A percentile compares a stretch with the other conserved stretches of the same genome.
These are phyloP conservation scores for Cyclanthera cordifolia DNA, from an alignment of 306 rosid species.

Conservation along the genomic window DNA sequence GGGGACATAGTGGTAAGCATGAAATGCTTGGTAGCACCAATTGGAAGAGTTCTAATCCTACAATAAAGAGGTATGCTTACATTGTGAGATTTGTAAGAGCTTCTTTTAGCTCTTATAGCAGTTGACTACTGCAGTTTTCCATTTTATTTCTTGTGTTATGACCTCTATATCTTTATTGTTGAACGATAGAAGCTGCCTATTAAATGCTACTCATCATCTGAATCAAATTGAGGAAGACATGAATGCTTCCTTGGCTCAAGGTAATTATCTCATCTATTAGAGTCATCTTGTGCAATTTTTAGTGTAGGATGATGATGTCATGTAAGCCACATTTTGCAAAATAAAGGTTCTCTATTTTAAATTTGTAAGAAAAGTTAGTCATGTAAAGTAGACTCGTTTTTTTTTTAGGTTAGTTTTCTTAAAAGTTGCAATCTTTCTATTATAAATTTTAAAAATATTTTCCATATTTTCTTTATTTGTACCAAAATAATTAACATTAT, in stretches of 20 bases:
- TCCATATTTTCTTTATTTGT: no score
- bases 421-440: no score
- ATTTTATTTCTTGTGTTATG: neutral
- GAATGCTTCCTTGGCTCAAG: slow-evolving; percentile 50
- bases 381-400: no score
- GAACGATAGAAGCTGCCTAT: slow-evolving; percentile 69
- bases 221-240: slow-evolving; percentile 54
- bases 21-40: slow-evolving; percentile 66
- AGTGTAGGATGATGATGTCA: no score
- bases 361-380: no score
- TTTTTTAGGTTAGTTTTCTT: no score
- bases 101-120: slow-evolving; percentile 17
- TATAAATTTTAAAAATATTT: no score
- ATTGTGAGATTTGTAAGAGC: slow-evolving; percentile 78
- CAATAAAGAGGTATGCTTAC: slow-evolving; percentile 80
- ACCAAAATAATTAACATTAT: no score
- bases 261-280: slow-evolving; percentile 32
- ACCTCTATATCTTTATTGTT: slow-evolving; percentile 5
- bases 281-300: neutral
- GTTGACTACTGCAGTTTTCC: slow-evolving; percentile 14
- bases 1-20: slow-evolving; percentile 86
- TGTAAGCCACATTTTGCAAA: neutral
- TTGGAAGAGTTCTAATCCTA: slow-evolving; percentile 61
- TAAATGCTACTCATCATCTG: slow-evolving; percentile 40
- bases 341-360: neutral